Base-by-base conservation (phyloP, 2,329 filamentous ascomycete genomes). In the Clathrospora elynae region DNA sequence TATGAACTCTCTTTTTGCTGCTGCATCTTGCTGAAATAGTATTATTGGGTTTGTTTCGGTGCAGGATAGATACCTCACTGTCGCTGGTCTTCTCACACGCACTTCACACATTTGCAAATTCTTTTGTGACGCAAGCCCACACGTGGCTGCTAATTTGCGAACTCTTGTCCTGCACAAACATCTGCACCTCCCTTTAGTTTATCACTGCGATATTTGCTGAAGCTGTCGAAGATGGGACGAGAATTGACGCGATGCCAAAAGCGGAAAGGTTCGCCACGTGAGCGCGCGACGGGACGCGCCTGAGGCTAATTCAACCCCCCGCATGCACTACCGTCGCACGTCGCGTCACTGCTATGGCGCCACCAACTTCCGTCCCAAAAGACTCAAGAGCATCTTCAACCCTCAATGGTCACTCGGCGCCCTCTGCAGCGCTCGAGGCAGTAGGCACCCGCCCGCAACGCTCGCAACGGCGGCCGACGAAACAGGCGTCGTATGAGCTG, bases 401-500 rank as follows among this genome's bases (percentile, higher is more conserved):
- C 8, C 18, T 12, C 9, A 26, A 31, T 23, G 26, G 16, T 12
- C 22, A 40, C 9, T 14, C 18, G 18, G 28, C 32, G 10, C 33
- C 39, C 16, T 53, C 42, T 6, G 35, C 35, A 2, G 61, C 61
- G 11, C 49, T 66, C 7, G 50, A 61, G 12, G 57, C 55, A 9
- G 41, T 66, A 13, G 55, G 54, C 9, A 50, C 39, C 4, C 49
- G 57, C 13, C 65, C 65, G 10, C 59, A 62, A 14, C 61, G 54
- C 10, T 44, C 51, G 3, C 55, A 64, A 38, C 53, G 52, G 14
- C 60, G 67, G 12, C 66, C 67, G 5, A 57, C 61, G 5, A 62
- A 66, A 33, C 60, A 62, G 14, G 50, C 64, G 19, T 56, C 63
- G 2, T 71, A 62, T 28, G 67, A 69, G 43, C 57, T 71, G 16